Evolutionary conservation across 805 yeast species (phyloP).

Genomic region (Yamadazyma laniorum): DNA sequence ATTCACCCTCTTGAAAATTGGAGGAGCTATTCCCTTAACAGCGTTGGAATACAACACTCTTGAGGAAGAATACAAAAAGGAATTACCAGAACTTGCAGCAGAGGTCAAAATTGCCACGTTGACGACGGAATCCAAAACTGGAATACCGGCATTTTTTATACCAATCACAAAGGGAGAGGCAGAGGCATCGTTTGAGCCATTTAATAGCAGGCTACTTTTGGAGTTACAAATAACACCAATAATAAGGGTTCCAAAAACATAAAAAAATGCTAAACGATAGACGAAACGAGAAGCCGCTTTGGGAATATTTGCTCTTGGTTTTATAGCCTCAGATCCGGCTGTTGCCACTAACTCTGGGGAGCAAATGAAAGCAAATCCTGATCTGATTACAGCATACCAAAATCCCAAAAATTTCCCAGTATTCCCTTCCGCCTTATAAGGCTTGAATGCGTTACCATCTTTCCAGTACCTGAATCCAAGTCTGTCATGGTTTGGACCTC

Average conservation of each 20-base stretch:
- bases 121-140: slow-evolving; percentile 57
- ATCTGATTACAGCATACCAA: slow-evolving; percentile 60
- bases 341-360: slow-evolving; percentile 69
- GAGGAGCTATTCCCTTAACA: slow-evolving; percentile 39
- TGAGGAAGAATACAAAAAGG: slow-evolving; percentile 42
- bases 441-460: slow-evolving; percentile 34
- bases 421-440: slow-evolving; percentile 48
- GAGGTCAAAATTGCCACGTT: slow-evolving; percentile 62
- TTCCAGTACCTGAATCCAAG: slow-evolving; percentile 71
- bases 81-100: slow-evolving; percentile 49
- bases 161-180: slow-evolving; percentile 69
- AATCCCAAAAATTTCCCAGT: slow-evolving; percentile 65
- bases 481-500: slow-evolving; percentile 72
- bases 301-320: slow-evolving; percentile 41
- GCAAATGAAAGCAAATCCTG: slow-evolving; percentile 64
- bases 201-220: slow-evolving; percentile 22
- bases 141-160: slow-evolving; percentile 58
- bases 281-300: slow-evolving; percentile 61
- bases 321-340: slow-evolving; percentile 52
- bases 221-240: slow-evolving; percentile 39
- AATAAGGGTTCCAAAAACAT: slow-evolving; percentile 38
- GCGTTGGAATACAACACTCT: slow-evolving; percentile 43
- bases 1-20: slow-evolving; percentile 33
- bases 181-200: slow-evolving; percentile 43
- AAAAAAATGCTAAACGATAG: slow-evolving; percentile 46